phyloP scores from a whole-genome alignment of 2,329 filamentous ascomycete species.

The Neurospora crassa region DNA sequence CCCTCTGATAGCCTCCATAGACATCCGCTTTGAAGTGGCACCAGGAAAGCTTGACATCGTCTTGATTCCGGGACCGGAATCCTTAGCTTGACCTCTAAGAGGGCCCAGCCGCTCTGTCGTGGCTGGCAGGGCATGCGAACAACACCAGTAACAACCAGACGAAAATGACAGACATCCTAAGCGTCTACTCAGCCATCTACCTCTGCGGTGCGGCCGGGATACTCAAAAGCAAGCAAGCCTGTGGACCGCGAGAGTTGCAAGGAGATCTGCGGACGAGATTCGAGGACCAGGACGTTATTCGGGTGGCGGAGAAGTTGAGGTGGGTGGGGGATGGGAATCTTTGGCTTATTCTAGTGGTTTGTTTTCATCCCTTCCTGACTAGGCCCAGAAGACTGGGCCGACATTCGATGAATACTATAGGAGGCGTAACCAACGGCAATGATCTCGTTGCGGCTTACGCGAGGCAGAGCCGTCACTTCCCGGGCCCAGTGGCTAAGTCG shows the following conservation, averaged over 20 bases:
- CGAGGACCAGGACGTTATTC: slow-evolving; percentile 24
- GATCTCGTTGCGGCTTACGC: slow-evolving; percentile 45
- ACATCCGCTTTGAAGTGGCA: slow-evolving; percentile 32
- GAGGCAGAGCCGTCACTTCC: slow-evolving; percentile 33
- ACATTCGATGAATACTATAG: slow-evolving; percentile 19
- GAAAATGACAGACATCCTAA: slow-evolving; percentile 36
- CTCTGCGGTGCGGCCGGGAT: slow-evolving; percentile 40
- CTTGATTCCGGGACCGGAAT: slow-evolving; percentile 41
- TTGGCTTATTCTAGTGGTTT: slow-evolving; percentile 45
- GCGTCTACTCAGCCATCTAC: slow-evolving; percentile 41
- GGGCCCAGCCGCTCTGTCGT: slow-evolving; percentile 27
- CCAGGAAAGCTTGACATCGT: slow-evolving; percentile 42
- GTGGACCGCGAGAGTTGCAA: slow-evolving; percentile 38
- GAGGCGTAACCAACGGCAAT: slow-evolving; percentile 47
- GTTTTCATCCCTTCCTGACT: slow-evolving; percentile 14
- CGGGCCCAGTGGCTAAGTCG: slow-evolving; percentile 33
- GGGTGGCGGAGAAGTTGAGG: slow-evolving; percentile 36
- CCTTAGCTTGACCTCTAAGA: slow-evolving; percentile 22
- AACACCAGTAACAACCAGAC: slow-evolving; percentile 11
- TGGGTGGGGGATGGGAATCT: slow-evolving; percentile 45
- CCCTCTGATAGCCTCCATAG: slow-evolving; percentile 30
- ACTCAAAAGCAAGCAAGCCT: slow-evolving; percentile 33
- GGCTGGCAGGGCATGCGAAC: slow-evolving; percentile 31
- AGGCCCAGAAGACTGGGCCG: neutral
- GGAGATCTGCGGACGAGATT: slow-evolving; percentile 28